A percentile compares a stretch with the other conserved stretches of the same genome.
Evolutionary conservation across 495 filamentous ascomycete genomes (phyloP).

Genomic region (Entonaema liquescens): DNA sequence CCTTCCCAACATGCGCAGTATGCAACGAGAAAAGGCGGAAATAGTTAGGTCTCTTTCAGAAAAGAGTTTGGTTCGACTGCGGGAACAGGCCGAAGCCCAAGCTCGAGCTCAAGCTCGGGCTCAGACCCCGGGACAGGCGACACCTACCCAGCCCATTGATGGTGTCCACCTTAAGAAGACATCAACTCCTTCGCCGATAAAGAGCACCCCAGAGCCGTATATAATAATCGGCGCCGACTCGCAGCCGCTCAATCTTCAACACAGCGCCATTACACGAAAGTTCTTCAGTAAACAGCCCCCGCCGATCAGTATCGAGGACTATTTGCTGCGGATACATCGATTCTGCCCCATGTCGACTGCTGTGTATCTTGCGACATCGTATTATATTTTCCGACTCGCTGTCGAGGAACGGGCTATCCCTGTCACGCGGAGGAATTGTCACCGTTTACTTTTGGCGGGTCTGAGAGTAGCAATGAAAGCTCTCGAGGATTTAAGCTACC

Average conservation of each 20-base stretch:
- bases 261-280: constrained; percentile 82
- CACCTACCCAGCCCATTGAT: constrained; percentile 49
- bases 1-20: constrained; percentile 67
- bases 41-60: constrained; percentile 62
- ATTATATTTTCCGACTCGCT: constrained; percentile 86
- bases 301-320: constrained; percentile 81
- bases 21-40: constrained; percentile 66
- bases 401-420: constrained; percentile 75
- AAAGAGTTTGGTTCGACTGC: constrained; percentile 53
- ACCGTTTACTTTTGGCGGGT: constrained; percentile 85
- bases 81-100: constrained; percentile 44
- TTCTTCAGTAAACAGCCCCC: constrained; percentile 92
- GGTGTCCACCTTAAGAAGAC: constrained; percentile 55
- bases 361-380: constrained; percentile 89
- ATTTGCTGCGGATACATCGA: constrained; percentile 83
- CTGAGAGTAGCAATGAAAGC: constrained; percentile 92
- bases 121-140: constrained; percentile 15
- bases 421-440: constrained; percentile 82
- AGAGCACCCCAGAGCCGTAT: constrained; percentile 52
- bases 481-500: constrained; percentile 86
- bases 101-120: constrained; percentile 22
- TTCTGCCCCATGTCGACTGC: constrained; percentile 97
- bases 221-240: constrained; percentile 68
- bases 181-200: constrained; percentile 32
- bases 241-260: constrained; percentile 72